These are phyloP conservation scores for Calonectria multiphialidica DNA, from an alignment of 2,329 filamentous ascomycete species.

Conservation along the genomic window DNA sequence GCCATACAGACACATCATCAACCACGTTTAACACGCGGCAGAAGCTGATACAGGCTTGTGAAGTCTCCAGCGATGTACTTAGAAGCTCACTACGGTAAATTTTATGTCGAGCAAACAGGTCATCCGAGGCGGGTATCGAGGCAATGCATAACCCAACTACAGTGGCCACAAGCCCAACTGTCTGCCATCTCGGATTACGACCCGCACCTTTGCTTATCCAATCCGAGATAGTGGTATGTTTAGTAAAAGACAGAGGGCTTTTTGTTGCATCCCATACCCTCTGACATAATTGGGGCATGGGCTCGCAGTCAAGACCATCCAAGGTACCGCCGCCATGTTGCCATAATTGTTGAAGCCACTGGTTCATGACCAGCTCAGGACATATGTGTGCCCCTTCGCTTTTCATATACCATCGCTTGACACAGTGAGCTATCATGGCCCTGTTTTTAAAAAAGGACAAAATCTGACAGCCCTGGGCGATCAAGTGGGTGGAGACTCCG, in stretches of 20 bases:
- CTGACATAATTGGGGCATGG: background rate
- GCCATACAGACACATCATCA: slow-evolving; percentile 10
- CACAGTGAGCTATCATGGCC: background rate
- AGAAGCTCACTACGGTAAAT: background rate
- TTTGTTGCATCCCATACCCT: background rate
- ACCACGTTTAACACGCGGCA: background rate
- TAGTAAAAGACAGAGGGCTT: background rate
- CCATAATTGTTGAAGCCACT: slow-evolving; percentile 4
- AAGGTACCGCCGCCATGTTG: background rate
- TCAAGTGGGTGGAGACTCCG: background rate
- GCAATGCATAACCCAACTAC: background rate
- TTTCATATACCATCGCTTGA: slow-evolving; percentile 13
- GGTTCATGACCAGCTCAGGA: slow-evolving; percentile 3
- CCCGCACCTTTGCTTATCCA: background rate
- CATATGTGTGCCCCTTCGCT: slow-evolving; percentile 3
- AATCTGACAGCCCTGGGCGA: background rate
- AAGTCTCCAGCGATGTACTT: background rate
- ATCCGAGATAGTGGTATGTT: background rate
- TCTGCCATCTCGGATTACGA: background rate
- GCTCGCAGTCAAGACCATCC: background rate
- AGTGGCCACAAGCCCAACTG: slow-evolving; percentile 8
- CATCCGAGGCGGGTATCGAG: background rate
- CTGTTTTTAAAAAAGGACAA: background rate
- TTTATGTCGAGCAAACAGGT: background rate
- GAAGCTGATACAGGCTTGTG: background rate